A percentile compares a stretch with the other conserved stretches of the same genome.
Conservation (phyloP, 306 rosid genomes). For the Ormosia semicastrata region DNA sequence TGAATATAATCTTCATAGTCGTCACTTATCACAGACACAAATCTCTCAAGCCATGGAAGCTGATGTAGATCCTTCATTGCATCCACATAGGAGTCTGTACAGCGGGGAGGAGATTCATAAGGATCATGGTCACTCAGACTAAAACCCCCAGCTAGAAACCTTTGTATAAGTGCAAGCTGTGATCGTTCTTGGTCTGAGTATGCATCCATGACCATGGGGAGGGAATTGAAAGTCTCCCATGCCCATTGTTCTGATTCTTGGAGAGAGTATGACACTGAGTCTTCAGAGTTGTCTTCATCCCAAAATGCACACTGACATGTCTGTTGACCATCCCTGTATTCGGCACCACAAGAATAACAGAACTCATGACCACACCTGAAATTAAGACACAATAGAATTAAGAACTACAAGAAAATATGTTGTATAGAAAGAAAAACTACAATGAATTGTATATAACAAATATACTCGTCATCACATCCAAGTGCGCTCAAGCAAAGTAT, state of each 20-base stretch:
- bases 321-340: slow-evolving; percentile 68
- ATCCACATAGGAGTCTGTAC: slow-evolving; percentile 78
- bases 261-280: slow-evolving; percentile 61
- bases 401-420: neutral
- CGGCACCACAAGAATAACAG: slow-evolving; percentile 85
- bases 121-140: slow-evolving; percentile 81
- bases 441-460: neutral
- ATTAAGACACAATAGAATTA: neutral
- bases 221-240: slow-evolving; percentile 88
- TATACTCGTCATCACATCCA: neutral
- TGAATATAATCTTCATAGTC: slow-evolving; percentile 80
- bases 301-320: slow-evolving; percentile 83
- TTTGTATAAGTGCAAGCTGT: slow-evolving; percentile 78
- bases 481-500: neutral
- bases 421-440: neutral
- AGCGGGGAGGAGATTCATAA: slow-evolving; percentile 83
- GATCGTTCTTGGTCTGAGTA: slow-evolving; percentile 95
- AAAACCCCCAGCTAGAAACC: slow-evolving; percentile 88
- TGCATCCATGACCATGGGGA: slow-evolving; percentile 78
- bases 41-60: slow-evolving; percentile 97
- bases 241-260: slow-evolving; percentile 99
- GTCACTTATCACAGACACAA: slow-evolving; percentile 90
- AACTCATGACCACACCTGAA: slow-evolving; percentile 92
- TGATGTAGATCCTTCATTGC: slow-evolving; percentile 93
- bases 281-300: slow-evolving; percentile 72